Base-by-base conservation (phyloP, 2,329 filamentous ascomycete species). In the Fusarium devonianum region DNA sequence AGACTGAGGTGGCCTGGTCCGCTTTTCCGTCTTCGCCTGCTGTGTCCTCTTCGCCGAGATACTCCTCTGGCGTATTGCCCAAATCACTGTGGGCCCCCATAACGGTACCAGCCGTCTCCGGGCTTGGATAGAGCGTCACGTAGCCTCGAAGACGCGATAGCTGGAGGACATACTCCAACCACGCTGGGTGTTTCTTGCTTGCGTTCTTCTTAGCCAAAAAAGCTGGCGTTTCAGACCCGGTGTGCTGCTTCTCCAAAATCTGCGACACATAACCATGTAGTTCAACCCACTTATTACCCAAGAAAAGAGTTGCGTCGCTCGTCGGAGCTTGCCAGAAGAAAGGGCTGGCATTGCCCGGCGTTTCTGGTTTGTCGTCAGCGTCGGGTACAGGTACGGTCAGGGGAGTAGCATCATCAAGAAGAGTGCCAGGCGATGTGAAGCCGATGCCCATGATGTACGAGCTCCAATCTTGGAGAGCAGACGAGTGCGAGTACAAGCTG, bases 251-350 rank as follows among this genome's bases (percentile, higher is more conserved):
- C 22, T 78, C 73, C 12, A 92, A 73, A 6, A 86, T 77, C 36
- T 82, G 79, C 9, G 88, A 83, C 2, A 95, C 80, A 62, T 95
- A 94, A 9, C 85, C 82, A 67, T 97, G 92, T 8, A 96, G 80
- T 61, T 96, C 90, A 10, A 83, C 75, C 94, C 94, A 99, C 66
- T 88, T 92, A 36, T 91, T 84, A 32, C 92, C 92, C 46, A 94
- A 85, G 67, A 93, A 87, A 8, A 99, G 78, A 9, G 86, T 83
- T 1, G 93, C 92, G 56, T 94, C 88, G 65, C 87, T 90, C 58
- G 86, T 89, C 5, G 93, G 92, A 2, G 86, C 84, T 71, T 96
- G 89, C 87, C 92, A 96, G 7, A 96, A 75, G 64, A 96, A 95
- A 0, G 88, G 78, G 0, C 82, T 80, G 38, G 5, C 71, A 62